These are phyloP conservation scores for Balakata baccata DNA, from an alignment of 345 rosid genomes.

Conservation along the genomic window DNA sequence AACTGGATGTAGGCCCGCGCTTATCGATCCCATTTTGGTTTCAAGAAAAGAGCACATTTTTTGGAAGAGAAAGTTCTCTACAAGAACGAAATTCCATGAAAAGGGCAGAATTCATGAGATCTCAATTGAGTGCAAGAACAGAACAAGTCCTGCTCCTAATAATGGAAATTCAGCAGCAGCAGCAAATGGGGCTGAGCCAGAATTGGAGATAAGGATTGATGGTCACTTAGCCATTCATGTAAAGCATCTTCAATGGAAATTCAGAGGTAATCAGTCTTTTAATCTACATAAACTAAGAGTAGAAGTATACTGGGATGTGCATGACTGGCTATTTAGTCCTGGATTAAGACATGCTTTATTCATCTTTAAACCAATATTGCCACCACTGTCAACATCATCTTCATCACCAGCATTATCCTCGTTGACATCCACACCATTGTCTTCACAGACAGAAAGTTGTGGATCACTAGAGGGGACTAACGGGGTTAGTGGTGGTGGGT, in stretches of 20 bases:
- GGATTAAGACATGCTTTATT: conserved; percentile 66
- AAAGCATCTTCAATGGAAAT: conserved; percentile 77
- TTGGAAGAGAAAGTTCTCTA: conserved; percentile 56
- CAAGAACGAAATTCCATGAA: conserved; percentile 51
- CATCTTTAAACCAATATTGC: conserved; percentile 49
- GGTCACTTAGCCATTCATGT: conserved; percentile 55
- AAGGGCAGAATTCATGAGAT: conserved; percentile 54
- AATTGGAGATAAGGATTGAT: conserved; percentile 64
- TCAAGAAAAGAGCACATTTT: conserved; percentile 64
- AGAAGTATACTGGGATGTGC: conserved; percentile 75
- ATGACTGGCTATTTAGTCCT: conserved; percentile 70
- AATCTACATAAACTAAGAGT: conserved; percentile 46
- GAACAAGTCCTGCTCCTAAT: background rate
- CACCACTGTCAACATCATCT: conserved; percentile 29
- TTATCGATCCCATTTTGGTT: conserved; percentile 57
- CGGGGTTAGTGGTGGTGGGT: conserved; percentile 17
- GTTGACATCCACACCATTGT: conserved; percentile 18
- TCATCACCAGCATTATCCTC: conserved; percentile 33
- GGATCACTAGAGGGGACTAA: conserved; percentile 37
- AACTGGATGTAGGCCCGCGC: conserved; percentile 65
- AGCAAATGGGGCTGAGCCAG: conserved; percentile 41
- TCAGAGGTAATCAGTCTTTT: conserved; percentile 65
- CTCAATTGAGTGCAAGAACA: conserved; percentile 58
- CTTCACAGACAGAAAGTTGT: conserved; percentile 36
- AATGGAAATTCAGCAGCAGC: too few relatives aligned